These are phyloP conservation scores for Pluteus cervinus DNA, from an alignment of 768 basidiomycete genomes.

Conservation along the genomic window DNA sequence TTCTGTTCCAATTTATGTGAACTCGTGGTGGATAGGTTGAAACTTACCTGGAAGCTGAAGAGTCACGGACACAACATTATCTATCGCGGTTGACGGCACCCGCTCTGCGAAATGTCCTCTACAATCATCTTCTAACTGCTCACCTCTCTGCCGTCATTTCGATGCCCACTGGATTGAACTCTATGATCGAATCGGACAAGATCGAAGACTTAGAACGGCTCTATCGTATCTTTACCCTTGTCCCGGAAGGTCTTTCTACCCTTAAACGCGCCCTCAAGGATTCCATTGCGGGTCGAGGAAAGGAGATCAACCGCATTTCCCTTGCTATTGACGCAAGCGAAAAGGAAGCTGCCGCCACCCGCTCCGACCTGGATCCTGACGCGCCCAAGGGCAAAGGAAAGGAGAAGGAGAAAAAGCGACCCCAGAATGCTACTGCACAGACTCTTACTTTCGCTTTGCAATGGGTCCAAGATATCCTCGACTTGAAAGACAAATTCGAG, in stretches of 20 bases:
- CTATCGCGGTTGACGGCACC: slow-evolving; percentile 67
- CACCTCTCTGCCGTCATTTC: slow-evolving; percentile 72
- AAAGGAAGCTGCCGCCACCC: slow-evolving; percentile 22
- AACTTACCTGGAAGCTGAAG: slow-evolving; percentile 74
- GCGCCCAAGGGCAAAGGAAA: slow-evolving; percentile 37
- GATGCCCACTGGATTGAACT: slow-evolving; percentile 81
- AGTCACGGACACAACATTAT: slow-evolving; percentile 81
- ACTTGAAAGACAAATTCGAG: slow-evolving; percentile 91
- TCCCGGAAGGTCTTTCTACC: slow-evolving; percentile 57
- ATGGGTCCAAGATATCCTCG: slow-evolving; percentile 92
- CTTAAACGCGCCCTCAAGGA: slow-evolving; percentile 65
- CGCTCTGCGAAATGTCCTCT: slow-evolving; percentile 69
- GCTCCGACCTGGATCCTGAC: slow-evolving; percentile 27
- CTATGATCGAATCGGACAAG: slow-evolving; percentile 81
- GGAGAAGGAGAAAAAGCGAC: slow-evolving; percentile 38
- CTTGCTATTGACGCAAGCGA: slow-evolving; percentile 23
- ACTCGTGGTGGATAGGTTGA: slow-evolving; percentile 53
- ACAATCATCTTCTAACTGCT: slow-evolving; percentile 68
- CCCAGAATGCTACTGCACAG: slow-evolving; percentile 34
- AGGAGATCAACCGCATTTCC: slow-evolving; percentile 70
- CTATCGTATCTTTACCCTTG: slow-evolving; percentile 67
- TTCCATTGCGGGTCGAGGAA: slow-evolving; percentile 69
- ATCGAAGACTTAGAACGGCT: slow-evolving; percentile 71
- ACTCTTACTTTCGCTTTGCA: slow-evolving; percentile 78
- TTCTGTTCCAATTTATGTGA: slow-evolving; percentile 4